Percentiles rank a stretch among this genome's conserved stretches.
Conservation (phyloP, 2,329 filamentous ascomycete species). For the Periglandula ipomoeae region DNA sequence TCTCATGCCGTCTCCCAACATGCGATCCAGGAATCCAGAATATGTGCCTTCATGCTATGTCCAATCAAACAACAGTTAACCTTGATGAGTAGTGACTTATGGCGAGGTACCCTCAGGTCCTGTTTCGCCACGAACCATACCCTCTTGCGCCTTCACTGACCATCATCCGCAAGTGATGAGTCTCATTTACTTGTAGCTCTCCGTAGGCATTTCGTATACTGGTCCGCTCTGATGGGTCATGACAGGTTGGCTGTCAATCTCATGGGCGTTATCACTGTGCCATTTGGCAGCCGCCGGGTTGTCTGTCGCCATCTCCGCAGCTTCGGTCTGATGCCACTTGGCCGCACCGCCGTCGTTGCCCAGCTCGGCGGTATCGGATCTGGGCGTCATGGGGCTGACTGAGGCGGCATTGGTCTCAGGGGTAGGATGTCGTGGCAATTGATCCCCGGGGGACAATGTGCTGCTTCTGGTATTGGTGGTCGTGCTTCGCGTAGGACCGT, state of each 20-base stretch:
- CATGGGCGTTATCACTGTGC: conserved; percentile 25
- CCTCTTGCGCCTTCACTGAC: neutral
- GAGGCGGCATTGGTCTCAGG: conserved; percentile 13
- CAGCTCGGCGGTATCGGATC: conserved; percentile 11
- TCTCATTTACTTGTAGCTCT: conserved; percentile 23
- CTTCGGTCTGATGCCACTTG: conserved; percentile 7
- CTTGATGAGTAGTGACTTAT: neutral
- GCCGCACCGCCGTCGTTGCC: conserved; percentile 8
- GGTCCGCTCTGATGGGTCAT: conserved; percentile 24
- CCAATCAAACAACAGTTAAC: neutral
- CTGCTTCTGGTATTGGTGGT: conserved; percentile 11
- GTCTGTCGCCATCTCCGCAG: conserved; percentile 25
- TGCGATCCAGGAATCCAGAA: neutral
- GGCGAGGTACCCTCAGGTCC: neutral
- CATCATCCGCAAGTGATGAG: neutral
- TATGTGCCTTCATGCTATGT: neutral
- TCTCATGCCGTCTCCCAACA: neutral
- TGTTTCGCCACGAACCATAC: neutral
- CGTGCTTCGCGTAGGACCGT: conserved; percentile 16
- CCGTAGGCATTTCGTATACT: conserved; percentile 34
- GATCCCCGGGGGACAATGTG: conserved; percentile 12
- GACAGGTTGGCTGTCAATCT: conserved; percentile 29
- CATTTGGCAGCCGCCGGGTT: conserved; percentile 21
- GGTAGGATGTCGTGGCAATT: conserved; percentile 17
- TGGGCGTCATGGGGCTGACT: conserved; percentile 9